Conservation (phyloP, 805 yeast genomes). For the Wickerhamiella nectarea region DNA sequence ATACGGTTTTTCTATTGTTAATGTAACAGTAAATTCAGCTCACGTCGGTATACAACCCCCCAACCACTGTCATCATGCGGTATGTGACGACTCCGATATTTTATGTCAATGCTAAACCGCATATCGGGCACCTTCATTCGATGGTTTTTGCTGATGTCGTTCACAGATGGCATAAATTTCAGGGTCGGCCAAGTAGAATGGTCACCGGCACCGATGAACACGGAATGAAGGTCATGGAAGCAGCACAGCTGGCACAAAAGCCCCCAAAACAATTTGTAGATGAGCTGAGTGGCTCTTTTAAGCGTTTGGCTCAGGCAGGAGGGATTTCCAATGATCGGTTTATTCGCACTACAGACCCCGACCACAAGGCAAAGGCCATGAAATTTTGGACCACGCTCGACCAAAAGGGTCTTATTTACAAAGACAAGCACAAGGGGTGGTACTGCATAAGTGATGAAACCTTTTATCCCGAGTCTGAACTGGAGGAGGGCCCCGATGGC, state of each 20-base stretch:
- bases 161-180: constrained; percentile 53
- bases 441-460: constrained; percentile 90
- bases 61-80: constrained; percentile 1
- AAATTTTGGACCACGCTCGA: constrained; percentile 54
- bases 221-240: constrained; percentile 84
- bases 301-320: constrained; percentile 43
- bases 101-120: constrained; percentile 92
- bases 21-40: too few relatives aligned
- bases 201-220: constrained; percentile 97
- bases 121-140: constrained; percentile 83
- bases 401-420: constrained; percentile 54
- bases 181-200: constrained; percentile 36
- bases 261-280: constrained; percentile 64
- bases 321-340: constrained; percentile 57
- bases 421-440: constrained; percentile 87
- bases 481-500: constrained; percentile 28
- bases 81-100: constrained; percentile 73
- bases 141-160: constrained; percentile 73
- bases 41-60: too few relatives aligned
- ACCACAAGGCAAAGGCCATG: constrained; percentile 54
- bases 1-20: too few relatives aligned
- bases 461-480: constrained; percentile 74
- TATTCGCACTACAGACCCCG: constrained; percentile 78
- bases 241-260: constrained; percentile 44
- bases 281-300: constrained; percentile 48